Evolutionary conservation across 768 basidiomycete genomes (phyloP).

Genomic region (Leccinellum rugosiceps): DNA sequence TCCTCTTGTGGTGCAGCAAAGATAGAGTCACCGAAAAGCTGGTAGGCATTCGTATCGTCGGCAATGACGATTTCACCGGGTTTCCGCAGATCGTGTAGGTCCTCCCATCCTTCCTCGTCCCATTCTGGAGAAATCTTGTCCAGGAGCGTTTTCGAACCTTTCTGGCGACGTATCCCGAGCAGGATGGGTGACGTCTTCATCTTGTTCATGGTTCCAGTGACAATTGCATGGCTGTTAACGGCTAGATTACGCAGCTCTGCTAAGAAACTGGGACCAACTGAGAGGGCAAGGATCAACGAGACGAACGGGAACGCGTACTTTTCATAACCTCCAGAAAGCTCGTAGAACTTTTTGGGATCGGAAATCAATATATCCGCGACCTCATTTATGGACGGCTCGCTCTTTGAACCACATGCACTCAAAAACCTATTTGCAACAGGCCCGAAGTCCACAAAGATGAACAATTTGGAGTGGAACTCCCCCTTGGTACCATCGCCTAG

Average conservation of each 20-base stretch:
- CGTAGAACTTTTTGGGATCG: slow-evolving; percentile 69
- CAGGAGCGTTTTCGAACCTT: slow-evolving; percentile 21
- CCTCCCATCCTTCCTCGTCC: slow-evolving; percentile 75
- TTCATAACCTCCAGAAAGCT: slow-evolving; percentile 63
- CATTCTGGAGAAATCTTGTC: slow-evolving; percentile 26
- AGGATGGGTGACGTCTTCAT: slow-evolving; percentile 75
- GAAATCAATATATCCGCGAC: slow-evolving; percentile 65
- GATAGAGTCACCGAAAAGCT: slow-evolving; percentile 73
- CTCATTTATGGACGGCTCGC: slow-evolving; percentile 84
- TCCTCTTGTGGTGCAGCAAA: slow-evolving; percentile 89
- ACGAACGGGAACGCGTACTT: slow-evolving; percentile 44
- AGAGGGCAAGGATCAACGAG: background rate
- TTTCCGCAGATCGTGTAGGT: slow-evolving; percentile 65
- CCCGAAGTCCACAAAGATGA: slow-evolving; percentile 89
- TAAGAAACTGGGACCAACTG: slow-evolving; percentile 58
- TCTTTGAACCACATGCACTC: slow-evolving; percentile 80
- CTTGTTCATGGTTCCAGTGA: slow-evolving; percentile 45
- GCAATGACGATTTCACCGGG: slow-evolving; percentile 75
- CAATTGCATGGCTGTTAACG: slow-evolving; percentile 57
- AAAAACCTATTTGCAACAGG: slow-evolving; percentile 78
- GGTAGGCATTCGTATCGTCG: slow-evolving; percentile 80
- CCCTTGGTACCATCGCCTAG: slow-evolving; percentile 51
- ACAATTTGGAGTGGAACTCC: slow-evolving; percentile 74
- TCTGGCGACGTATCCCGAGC: slow-evolving; percentile 66
- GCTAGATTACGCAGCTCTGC: slow-evolving; percentile 82